A percentile compares a stretch with the other conserved stretches of the same genome.
phyloP scores from a whole-genome alignment of 1,139 yeast genomes.

The Lodderomyces orthopsilosis region DNA sequence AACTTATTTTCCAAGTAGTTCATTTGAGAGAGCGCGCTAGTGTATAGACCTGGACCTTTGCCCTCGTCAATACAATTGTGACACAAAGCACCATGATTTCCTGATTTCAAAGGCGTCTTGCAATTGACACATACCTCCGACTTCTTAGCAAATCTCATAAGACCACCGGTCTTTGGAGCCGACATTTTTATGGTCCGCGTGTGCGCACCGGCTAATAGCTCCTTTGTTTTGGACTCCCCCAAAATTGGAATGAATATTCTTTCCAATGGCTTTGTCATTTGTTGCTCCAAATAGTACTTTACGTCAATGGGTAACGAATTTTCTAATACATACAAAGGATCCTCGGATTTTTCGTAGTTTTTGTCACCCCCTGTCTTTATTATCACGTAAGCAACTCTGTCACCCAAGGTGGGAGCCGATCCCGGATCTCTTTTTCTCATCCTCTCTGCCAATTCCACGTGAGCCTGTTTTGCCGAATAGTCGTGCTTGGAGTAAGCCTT shows the following conservation, averaged over 20 bases:
- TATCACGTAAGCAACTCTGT: constrained; percentile 96
- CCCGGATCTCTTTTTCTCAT: constrained; percentile 98
- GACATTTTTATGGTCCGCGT: constrained; percentile 74
- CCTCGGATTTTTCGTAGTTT: constrained; percentile 94
- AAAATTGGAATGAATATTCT: constrained; percentile 94
- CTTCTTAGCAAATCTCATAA: constrained; percentile 89
- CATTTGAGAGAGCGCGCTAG: constrained; percentile 75
- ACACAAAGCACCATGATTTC: constrained; percentile 77
- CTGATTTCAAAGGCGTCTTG: constrained; percentile 68
- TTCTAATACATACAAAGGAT: constrained; percentile 89
- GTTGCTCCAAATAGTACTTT: constrained; percentile 89
- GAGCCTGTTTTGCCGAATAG: constrained; percentile 95
- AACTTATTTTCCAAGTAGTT: constrained; percentile 79
- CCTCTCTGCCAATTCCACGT: constrained; percentile 91
- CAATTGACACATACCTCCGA: constrained; percentile 88
- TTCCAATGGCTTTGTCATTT: constrained; percentile 85
- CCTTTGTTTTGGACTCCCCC: constrained; percentile 81
- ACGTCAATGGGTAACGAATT: constrained; percentile 93
- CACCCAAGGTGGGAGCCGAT: constrained; percentile 94
- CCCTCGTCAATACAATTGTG: constrained; percentile 72
- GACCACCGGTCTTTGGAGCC: constrained; percentile 68
- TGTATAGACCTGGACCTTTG: constrained; percentile 75
- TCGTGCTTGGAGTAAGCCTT: constrained; percentile 88
- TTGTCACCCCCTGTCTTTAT: constrained; percentile 81
- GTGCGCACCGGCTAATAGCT: constrained; percentile 75